Conservation (phyloP, 495 filamentous ascomycete genomes). For the Copromyces sp. region DNA sequence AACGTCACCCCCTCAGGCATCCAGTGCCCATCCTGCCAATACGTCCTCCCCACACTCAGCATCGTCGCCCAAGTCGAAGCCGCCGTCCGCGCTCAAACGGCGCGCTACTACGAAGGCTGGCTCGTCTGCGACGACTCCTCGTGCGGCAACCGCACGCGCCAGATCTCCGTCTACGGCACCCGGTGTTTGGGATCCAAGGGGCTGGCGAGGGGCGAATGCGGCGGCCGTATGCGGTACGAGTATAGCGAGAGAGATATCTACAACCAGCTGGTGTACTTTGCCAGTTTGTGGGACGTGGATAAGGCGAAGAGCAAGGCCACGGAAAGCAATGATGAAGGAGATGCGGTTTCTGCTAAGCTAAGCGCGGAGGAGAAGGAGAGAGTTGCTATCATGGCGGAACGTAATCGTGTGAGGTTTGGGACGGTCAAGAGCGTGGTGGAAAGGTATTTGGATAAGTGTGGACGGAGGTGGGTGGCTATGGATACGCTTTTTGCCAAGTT, state of each 20-base stretch:
- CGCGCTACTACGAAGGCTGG: slow-evolving; percentile 86
- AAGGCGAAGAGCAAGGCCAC: slow-evolving; percentile 50
- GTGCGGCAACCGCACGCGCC: slow-evolving; percentile 79
- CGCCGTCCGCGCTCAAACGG: slow-evolving; percentile 64
- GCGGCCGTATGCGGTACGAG: slow-evolving; percentile 84
- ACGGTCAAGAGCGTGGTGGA: slow-evolving; percentile 71
- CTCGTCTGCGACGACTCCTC: slow-evolving; percentile 79
- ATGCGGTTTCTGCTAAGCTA: slow-evolving; percentile 26
- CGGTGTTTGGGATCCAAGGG: slow-evolving; percentile 82
- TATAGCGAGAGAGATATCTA: slow-evolving; percentile 81
- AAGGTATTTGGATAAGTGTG: slow-evolving; percentile 84
- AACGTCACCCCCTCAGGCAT: slow-evolving; percentile 64
- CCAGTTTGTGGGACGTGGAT: slow-evolving; percentile 79
- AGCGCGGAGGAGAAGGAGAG: slow-evolving; percentile 37
- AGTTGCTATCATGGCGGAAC: slow-evolving; percentile 59
- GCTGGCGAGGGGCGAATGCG: slow-evolving; percentile 60
- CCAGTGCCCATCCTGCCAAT: slow-evolving; percentile 51
- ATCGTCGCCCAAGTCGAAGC: slow-evolving; percentile 79
- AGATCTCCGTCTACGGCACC: slow-evolving; percentile 85
- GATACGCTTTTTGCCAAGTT: slow-evolving; percentile 66
- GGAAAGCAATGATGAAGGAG: slow-evolving; percentile 12
- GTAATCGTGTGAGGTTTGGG: slow-evolving; percentile 67
- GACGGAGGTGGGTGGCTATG: slow-evolving; percentile 94
- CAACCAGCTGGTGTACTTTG: slow-evolving; percentile 88
- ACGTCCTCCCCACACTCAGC: slow-evolving; percentile 56